Base-by-base conservation (phyloP, 2,329 filamentous ascomycete genomes). In the Lachnellula occidentalis region DNA sequence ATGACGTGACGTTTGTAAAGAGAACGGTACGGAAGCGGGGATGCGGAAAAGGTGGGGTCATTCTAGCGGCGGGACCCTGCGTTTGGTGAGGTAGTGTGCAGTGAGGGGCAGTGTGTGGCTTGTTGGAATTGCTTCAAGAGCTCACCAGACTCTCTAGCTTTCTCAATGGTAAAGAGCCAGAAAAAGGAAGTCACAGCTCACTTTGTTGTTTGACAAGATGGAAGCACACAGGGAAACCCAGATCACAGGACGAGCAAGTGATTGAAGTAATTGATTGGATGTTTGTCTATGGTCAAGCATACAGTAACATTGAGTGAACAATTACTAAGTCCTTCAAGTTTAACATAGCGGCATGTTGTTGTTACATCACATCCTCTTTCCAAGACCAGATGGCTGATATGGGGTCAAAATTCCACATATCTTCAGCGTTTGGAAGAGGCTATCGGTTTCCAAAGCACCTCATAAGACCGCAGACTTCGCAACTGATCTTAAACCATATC, bases 41-140 rank as follows among this genome's bases (percentile, higher is more conserved):
- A 39, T 41, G 15, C 27, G 31, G 39, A 21, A 21, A 27, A 24
- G 51, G 21, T 41, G 48, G 45, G 48, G 41, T 34, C 2, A 14
- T 3, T 22, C 39, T 56, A 41, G 51, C 34, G 43, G 36, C 53
- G 55, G 53, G 48, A 49, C n/a, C 27, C 27, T 39, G 56, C 53
- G 39, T 51, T n/a, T n/a, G n/a, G n/a, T 56, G 51, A 9, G 27
- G 7, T 27, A 9, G 27, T n/a, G n/a, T n/a, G n/a, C n/a, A n/a
- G 53, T 48, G 50, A 45, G 50, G 50, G 50, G 36, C 24, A 48
- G 11, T 31, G 24, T 31, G 24, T 31, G 19, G 27, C 39, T 45
- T 50, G 2, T 17, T 15, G 37, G 15, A 7, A 39, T 39, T 22
- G n/a, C 11, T 43, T 43, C 19, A 34, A 19, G 15, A 45, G 14